Base-by-base conservation (phyloP, 176 grass and related monocot species). In the Themeda triandra region DNA sequence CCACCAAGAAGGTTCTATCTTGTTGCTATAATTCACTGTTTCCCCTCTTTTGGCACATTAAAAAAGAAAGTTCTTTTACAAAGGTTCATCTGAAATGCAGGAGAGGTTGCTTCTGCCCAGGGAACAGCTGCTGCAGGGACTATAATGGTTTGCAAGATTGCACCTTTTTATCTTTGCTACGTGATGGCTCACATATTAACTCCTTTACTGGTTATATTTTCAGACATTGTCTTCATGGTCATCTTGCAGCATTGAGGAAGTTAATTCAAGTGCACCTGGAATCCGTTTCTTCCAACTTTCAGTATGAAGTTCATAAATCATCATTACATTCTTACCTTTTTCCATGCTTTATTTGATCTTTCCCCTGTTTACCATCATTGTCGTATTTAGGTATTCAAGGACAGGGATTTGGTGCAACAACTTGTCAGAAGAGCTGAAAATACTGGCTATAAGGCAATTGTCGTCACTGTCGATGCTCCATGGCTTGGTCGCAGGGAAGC, bases 231-330 rank as follows among this genome's bases (percentile, higher is more conserved):
- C 96, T 62, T 93, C 96, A 51, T 95, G 89, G 96, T 77, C 96
- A 66, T 95, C 93, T 81, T 92, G 51, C 51, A 95, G 93, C 71
- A 78, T 95, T 2, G 93, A 98, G 76, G 93, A 95, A 88, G 91
- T 98, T 83, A 85, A 75, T n/a, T 94, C 91, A 23, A 92, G 84
- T 15, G 96, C 91, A 29, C 70, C 89, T 1, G 96, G 96, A 62
- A 82, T 95, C 30, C 93, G 87, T 64, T 98, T 98, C 89, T 98
- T 98, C 74, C 96, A 98, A 63, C 91, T 98, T 28, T 93, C 93
- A 72, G 96, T 98, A 93, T 68, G 82, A 21, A 5, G 6, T 24
- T 49, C 78, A 49, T 31, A 10, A 10, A 1, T 19, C 6, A 33
- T 49, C 23, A 13, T 31, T 24, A 80, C 29, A 35, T 80, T 35